Base-by-base conservation (phyloP, 179 eudicot genomes). In the Patellifolia procumbens region DNA sequence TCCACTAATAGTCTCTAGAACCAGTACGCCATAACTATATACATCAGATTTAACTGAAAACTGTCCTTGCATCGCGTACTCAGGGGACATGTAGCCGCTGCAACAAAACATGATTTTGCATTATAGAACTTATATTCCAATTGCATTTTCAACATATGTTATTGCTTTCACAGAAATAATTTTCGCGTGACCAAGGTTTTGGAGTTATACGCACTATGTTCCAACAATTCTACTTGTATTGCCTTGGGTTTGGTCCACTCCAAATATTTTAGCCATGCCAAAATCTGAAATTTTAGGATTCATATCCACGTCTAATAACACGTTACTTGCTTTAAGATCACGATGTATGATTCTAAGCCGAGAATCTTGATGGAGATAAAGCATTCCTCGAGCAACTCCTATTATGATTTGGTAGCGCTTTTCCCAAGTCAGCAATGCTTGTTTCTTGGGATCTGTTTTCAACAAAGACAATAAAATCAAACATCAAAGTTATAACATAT, bases 331-430 rank as follows among this genome's bases (percentile, higher is more conserved):
- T 77, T 87, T 87, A 11, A 87, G 78, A 75, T 87, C 90, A n/a
- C 90, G 80, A 46, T 87, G 90, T 28, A 87, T 83, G 10, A 87
- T 80, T 51, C 66, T 75, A 26, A 85, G 73, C 10, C 85, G 80
- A 16, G 89, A 87, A 80, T 89, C 92, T 63, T 84, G 81, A 72
- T 89, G 92, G 55, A 89, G 90, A 80, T 89, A 89, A 13, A 85
- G 58, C 22, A 89, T 79, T 12, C 92, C 92, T 34, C 92, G 71
- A 15, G 87, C 87, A 52, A 85, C 76, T 5, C 89, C 91, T 32
- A 72, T 70, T 13, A 86, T 88, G 32, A 88, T 84, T 17, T 39
- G 73, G 35, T 65, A 63, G 12, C 87, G 82, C 22, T 26, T 80
- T 8, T 67, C 66, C 91, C 89, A 88, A 60, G 82, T 82, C 31